Evolutionary conservation across 225 moss, liverwort and hornwort species (phyloP).

Genomic region (Physcomitrium patens): DNA sequence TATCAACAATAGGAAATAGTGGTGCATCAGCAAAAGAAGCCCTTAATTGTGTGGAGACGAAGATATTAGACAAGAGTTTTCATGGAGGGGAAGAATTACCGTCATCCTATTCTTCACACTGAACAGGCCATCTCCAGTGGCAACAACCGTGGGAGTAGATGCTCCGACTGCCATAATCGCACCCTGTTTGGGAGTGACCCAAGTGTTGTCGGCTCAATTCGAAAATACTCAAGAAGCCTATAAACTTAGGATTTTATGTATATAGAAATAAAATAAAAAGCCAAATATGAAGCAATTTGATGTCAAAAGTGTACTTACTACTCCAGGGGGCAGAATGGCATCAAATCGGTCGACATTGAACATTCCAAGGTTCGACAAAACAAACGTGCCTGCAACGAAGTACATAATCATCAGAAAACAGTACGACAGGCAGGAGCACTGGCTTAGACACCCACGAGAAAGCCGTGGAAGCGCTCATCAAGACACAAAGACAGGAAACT

Average conservation of each 20-base stretch:
- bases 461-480: neutral
- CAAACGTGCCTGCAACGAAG: constrained; percentile 86
- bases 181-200: constrained; percentile 56
- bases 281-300: neutral
- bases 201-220: constrained; percentile 19
- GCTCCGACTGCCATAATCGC: constrained; percentile 99
- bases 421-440: constrained; percentile 1
- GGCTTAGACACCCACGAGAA: neutral
- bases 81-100: constrained; percentile 45
- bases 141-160: constrained; percentile 87
- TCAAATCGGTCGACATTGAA: constrained; percentile 95
- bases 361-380: constrained; percentile 96
- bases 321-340: constrained; percentile 86
- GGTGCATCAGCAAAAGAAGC: neutral
- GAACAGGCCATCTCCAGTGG: constrained; percentile 78
- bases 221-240: neutral
- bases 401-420: constrained; percentile 15
- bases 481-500: neutral
- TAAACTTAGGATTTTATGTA: too few relatives aligned
- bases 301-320: constrained; percentile 54
- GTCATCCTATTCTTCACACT: constrained; percentile 96
- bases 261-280: neutral
- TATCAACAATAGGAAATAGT: neutral
- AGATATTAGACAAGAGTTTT: neutral
- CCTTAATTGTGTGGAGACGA: neutral